Evolutionary conservation across 1,139 yeast genomes (phyloP).

Genomic region (Diutina rugosa): DNA sequence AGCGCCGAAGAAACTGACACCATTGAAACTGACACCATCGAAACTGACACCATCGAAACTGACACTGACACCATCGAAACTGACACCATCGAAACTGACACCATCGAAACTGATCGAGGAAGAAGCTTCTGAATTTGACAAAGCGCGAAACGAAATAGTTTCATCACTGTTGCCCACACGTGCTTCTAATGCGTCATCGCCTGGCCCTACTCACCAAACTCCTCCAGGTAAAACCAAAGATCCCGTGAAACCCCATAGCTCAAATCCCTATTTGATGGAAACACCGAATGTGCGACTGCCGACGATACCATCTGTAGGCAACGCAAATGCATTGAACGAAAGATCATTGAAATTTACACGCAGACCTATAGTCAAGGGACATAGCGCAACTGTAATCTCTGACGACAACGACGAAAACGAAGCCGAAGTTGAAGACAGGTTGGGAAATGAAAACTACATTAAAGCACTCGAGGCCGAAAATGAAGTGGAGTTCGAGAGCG

Average conservation of each 20-base stretch:
- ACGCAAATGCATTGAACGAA: not conserved
- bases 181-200: not conserved
- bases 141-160: not conserved
- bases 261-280: not conserved
- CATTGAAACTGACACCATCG: not conserved
- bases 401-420: not conserved
- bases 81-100: not conserved
- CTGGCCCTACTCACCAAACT: not conserved
- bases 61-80: too few species aligned
- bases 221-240: not conserved
- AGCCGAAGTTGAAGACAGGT: not conserved
- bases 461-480: not conserved
- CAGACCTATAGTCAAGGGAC: not conserved
- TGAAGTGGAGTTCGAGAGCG: not conserved
- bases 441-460: too few species aligned
- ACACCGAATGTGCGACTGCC: not conserved
- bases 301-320: not conserved
- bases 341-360: not conserved
- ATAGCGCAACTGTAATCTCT: not conserved
- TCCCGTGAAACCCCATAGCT: not conserved
- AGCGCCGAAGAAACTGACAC: not conserved
- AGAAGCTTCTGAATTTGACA: not conserved
- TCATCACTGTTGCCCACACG: not conserved
- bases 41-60: not conserved
- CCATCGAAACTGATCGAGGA: not conserved